Conservation (phyloP, 805 yeast species). For the Metschnikowia shivogae region DNA sequence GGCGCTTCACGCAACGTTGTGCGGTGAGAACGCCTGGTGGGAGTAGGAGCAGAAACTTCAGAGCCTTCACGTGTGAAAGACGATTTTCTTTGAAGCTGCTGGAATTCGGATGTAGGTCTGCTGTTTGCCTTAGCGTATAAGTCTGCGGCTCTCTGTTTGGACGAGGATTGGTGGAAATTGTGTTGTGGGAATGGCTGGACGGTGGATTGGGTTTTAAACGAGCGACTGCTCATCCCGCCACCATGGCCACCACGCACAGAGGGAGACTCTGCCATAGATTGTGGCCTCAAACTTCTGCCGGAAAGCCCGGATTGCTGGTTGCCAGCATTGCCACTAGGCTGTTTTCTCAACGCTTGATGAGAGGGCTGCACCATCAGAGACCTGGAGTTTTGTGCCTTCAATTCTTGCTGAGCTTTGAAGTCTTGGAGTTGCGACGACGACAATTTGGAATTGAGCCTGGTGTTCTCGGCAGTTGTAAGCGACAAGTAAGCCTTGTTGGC, state of each 20-base stretch:
- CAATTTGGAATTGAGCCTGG: constrained; percentile 63
- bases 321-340: constrained; percentile 17
- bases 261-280: constrained; percentile 18
- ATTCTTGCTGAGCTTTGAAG: constrained; percentile 4
- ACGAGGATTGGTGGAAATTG: constrained; percentile 37
- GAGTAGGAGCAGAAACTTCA: constrained; percentile 1
- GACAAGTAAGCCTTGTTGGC: constrained; percentile 65
- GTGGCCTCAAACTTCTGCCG: constrained; percentile 33
- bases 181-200: constrained; percentile 34
- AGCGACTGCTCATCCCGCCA: constrained; percentile 28
- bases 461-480: constrained; percentile 73
- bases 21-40: constrained; percentile 6
- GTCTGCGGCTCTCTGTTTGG: constrained; percentile 47
- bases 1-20: constrained; percentile 7
- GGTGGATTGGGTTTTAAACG: constrained; percentile 22
- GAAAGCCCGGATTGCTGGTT: constrained; percentile 16
- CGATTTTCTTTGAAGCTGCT: constrained; percentile 43
- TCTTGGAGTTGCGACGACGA: constrained; percentile 38
- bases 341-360: constrained; percentile 26
- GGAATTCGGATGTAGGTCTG: constrained; percentile 37
- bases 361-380: constrained; percentile 1
- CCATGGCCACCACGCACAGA: neutral
- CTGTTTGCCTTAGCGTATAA: constrained; percentile 49
- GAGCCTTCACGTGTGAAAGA: constrained; percentile 50
- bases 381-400: constrained; percentile 7